Evolutionary conservation across 768 basidiomycete genomes (phyloP), one percentile per base, ranked within the genome.

Genomic region (Artomyces pyxidatus): DNA sequence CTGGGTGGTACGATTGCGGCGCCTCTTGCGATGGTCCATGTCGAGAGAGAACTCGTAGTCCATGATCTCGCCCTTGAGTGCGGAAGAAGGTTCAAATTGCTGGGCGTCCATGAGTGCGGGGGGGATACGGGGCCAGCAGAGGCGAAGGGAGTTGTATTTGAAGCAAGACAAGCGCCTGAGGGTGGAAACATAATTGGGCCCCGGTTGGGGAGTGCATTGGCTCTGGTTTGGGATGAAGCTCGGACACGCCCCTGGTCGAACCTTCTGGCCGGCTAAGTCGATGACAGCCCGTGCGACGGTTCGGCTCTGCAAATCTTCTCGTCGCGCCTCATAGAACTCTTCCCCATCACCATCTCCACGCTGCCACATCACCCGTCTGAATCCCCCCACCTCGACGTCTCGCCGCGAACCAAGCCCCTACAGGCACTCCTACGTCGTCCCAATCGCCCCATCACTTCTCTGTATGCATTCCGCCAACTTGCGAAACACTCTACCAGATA

Each of bases 1-100:
- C 71, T 93, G 87, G 2, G 90, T 93, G 41, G 91, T 93, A 61
- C 92, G 76, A 70, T 95, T 95, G 61, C 92, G 78, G 63, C 91
- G 83, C 59, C 90, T 76, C 64, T 86, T 91, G 68, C 87, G 75
- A 59, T 85, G 83, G 70, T 84, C 78, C 19, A 77, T 82, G 66
- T 85, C 83, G 49, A 78, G 68, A 48, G 75, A 75, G 68, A 82
- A 83, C 42, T 59, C 45, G 45, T 49, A 50, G 19, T 51, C 30
- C 12, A 47, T 40, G 9, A 52, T 40, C 37, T 47, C 55, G 40
- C 81, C 80, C 65, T 86, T 86, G 63, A 83, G 50, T 11, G 28
- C 41, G 5, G 51, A 26, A 28, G 53, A 1, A 30, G 45, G 14
- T 0, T 55, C 53, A 21, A 49, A 55, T 39, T 51, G 49, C 30